A percentile compares a stretch with the other conserved stretches of the same genome.
phyloP scores from a whole-genome alignment of 176 grass and related monocot species.

The Aegilops sharonensis region DNA sequence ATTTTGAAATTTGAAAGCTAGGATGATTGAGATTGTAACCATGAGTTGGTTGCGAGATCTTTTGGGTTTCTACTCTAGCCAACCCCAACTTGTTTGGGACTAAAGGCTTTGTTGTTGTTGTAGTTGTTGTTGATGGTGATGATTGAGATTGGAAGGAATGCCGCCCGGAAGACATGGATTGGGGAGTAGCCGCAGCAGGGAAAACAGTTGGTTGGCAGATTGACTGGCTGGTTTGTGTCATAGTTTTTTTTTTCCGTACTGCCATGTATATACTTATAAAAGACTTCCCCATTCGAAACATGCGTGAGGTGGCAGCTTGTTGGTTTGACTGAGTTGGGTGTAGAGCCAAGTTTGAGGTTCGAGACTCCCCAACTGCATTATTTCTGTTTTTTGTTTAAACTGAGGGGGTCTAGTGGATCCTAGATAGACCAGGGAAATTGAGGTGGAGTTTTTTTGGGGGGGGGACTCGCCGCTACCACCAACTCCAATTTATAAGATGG shows the following conservation, averaged over 20 bases:
- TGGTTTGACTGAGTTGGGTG: neutral
- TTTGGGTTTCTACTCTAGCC: too few species aligned
- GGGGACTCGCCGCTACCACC: too few species aligned
- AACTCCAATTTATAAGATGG: too few species aligned
- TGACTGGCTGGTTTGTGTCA: neutral
- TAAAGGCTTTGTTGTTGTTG: too few species aligned
- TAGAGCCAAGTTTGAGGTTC: neutral
- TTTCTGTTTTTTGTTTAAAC: neutral
- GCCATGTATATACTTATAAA: neutral
- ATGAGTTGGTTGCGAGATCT: too few species aligned
- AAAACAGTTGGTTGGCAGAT: neutral
- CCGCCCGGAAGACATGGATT: neutral
- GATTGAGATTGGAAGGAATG: neutral
- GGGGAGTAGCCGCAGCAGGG: neutral
- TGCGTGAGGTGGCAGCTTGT: neutral
- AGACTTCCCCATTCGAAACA: neutral
- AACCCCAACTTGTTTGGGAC: too few species aligned
- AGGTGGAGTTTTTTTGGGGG: neutral
- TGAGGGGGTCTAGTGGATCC: neutral
- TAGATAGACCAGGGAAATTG: neutral
- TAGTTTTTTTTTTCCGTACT: neutral
- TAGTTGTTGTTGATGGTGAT: too few species aligned
- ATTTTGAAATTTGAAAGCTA: neutral
- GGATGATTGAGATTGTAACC: neutral
- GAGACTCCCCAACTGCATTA: neutral